These are phyloP conservation scores for Pestalotiopsis fici DNA, from an alignment of 2,329 filamentous ascomycete genomes.

Conservation along the genomic window DNA sequence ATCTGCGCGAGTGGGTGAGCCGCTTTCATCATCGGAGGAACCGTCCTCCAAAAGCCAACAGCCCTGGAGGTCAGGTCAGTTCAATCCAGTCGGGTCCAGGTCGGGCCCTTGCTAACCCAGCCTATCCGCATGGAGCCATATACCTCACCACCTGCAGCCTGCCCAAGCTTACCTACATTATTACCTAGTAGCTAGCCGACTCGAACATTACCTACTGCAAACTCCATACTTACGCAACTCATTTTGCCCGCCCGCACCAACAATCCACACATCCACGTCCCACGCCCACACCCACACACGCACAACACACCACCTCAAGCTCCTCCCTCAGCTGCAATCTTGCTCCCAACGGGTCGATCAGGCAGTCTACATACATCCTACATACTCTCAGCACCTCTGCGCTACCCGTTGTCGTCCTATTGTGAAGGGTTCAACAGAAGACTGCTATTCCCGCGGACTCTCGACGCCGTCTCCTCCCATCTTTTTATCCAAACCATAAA, in stretches of 20 bases:
- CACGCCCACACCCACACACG: background rate
- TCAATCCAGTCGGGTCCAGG: background rate
- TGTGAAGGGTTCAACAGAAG: background rate
- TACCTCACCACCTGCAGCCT: too few relatives aligned
- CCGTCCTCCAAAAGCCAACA: constrained; percentile 10
- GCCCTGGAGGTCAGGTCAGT: background rate
- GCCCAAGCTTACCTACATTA: background rate
- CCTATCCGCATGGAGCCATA: background rate
- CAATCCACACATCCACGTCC: too few relatives aligned
- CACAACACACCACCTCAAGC: background rate
- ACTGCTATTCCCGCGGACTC: background rate
- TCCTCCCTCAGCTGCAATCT: background rate
- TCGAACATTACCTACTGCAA: background rate
- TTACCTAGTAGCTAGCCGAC: background rate
- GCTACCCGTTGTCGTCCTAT: background rate
- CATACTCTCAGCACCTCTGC: background rate
- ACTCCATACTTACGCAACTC: background rate
- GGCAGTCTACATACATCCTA: background rate
- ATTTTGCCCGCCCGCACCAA: constrained; percentile 2
- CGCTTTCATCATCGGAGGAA: constrained; percentile 29
- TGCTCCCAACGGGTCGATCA: background rate
- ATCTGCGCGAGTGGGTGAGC: constrained; percentile 17
- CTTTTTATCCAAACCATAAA: background rate
- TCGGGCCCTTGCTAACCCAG: background rate
- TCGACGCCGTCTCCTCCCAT: background rate